Percentiles rank a stretch among this genome's conserved stretches.
These are phyloP conservation scores for Fimicolochytrium jonesii DNA, from an alignment of 192 early-diverging fungal genomes.

Conservation along the genomic window DNA sequence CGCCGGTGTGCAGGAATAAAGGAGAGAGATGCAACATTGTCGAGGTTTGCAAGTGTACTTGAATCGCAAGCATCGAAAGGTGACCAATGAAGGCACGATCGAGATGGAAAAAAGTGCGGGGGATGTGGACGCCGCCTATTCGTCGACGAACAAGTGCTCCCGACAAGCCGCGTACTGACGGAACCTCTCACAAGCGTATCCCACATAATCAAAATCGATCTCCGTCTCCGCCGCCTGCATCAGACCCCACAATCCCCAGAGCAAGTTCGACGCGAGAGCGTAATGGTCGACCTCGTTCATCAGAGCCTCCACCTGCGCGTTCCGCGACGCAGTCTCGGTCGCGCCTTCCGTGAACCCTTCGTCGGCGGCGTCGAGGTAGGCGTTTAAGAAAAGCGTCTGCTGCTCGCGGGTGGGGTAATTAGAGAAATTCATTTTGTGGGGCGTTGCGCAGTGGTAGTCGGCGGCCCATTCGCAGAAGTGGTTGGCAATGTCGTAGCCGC, in stretches of 20 bases:
- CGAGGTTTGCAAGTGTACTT: too few relatives aligned
- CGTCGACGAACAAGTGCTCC: too few relatives aligned
- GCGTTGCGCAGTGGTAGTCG: slow-evolving; percentile 10
- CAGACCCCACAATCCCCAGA: slow-evolving; percentile 61
- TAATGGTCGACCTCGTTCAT: slow-evolving; percentile 77
- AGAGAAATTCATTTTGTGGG: background rate
- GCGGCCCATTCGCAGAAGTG: slow-evolving; percentile 87
- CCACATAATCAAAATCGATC: slow-evolving; percentile 91
- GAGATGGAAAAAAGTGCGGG: too few relatives aligned
- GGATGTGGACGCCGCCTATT: too few relatives aligned
- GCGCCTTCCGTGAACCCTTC: too few relatives aligned
- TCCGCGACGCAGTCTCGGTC: too few relatives aligned
- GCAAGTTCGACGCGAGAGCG: slow-evolving; percentile 77
- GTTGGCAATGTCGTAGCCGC: slow-evolving; percentile 89
- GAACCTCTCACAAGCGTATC: slow-evolving; percentile 76
- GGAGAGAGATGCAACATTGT: too few relatives aligned
- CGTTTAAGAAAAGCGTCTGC: slow-evolving; percentile 40
- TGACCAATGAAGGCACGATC: too few relatives aligned
- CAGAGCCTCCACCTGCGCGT: slow-evolving; percentile 2
- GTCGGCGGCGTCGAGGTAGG: slow-evolving; percentile 51
- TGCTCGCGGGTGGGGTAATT: background rate
- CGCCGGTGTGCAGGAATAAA: too few relatives aligned
- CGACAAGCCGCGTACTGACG: too few relatives aligned
- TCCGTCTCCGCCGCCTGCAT: slow-evolving; percentile 77
- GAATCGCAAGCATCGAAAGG: too few relatives aligned